phyloP scores from a whole-genome alignment of 2,329 filamentous ascomycete genomes.

The Trichophaea hybrida region DNA sequence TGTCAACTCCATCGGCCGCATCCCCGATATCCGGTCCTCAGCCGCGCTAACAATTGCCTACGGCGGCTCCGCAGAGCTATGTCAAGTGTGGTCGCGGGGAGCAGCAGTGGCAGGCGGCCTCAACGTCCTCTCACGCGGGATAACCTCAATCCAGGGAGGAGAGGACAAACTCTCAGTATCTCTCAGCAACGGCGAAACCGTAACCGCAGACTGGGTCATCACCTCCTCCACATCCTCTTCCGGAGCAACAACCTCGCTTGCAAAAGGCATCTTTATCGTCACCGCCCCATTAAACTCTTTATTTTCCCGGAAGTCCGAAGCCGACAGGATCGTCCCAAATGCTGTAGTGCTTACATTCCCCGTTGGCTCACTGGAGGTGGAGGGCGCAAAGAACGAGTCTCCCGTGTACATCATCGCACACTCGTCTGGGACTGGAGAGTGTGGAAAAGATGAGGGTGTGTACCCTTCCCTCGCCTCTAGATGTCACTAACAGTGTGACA shows the following conservation, averaged over 20 bases:
- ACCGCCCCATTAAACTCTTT: conserved; percentile 1
- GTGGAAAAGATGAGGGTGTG: neutral
- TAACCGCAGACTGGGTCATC: neutral
- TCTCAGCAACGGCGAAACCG: neutral
- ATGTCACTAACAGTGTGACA: neutral
- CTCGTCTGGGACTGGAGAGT: conserved; percentile 15
- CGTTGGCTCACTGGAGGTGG: neutral
- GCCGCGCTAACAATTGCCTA: conserved; percentile 21
- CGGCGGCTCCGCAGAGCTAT: conserved; percentile 20
- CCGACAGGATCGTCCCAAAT: conserved; percentile 15
- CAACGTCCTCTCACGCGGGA: conserved; percentile 17
- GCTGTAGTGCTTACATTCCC: conserved; percentile 13
- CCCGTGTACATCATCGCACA: conserved; percentile 16
- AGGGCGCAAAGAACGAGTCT: neutral
- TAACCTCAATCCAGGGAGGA: neutral
- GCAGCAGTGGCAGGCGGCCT: conserved; percentile 20
- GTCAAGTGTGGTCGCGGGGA: conserved; percentile 21
- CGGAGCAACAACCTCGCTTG: neutral
- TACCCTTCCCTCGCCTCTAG: neutral
- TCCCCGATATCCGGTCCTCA: conserved; percentile 19
- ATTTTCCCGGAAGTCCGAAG: conserved; percentile 16
- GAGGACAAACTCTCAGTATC: neutral
- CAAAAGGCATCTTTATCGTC: conserved; percentile 15
- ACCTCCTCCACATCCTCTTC: neutral
- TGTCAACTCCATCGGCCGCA: conserved; percentile 16